phyloP scores from a whole-genome alignment of 768 basidiomycete genomes.

The Dacryopinax primogenitus region DNA sequence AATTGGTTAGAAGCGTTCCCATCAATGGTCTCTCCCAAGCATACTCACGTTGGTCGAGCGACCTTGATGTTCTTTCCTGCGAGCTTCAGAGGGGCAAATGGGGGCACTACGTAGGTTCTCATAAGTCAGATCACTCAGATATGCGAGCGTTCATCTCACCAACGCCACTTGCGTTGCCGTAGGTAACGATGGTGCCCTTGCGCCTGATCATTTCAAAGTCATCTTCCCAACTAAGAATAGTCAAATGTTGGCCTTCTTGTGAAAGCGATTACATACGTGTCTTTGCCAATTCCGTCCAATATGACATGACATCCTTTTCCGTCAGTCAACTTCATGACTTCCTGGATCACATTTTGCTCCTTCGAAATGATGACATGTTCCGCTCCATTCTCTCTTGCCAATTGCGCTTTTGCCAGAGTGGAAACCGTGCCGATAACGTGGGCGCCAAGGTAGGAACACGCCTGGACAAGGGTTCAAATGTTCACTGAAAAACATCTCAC shows the following conservation, averaged over 20 bases:
- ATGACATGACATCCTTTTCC: slow-evolving; percentile 74
- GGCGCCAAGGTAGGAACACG: slow-evolving; percentile 61
- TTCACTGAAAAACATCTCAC: background rate
- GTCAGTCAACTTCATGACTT: slow-evolving; percentile 60
- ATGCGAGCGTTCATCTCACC: slow-evolving; percentile 13
- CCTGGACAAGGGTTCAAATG: slow-evolving; percentile 45
- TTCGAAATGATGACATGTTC: slow-evolving; percentile 67
- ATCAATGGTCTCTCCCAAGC: background rate
- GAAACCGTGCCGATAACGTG: slow-evolving; percentile 91
- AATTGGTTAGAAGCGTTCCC: background rate
- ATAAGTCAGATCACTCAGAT: no score
- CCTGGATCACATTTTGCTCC: slow-evolving; percentile 56
- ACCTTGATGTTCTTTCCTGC: slow-evolving; percentile 71
- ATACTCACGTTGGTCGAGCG: slow-evolving; percentile 55
- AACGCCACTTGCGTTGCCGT: slow-evolving; percentile 81
- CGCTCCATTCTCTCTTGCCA: slow-evolving; percentile 69
- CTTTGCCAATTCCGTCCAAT: slow-evolving; percentile 94
- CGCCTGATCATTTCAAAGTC: slow-evolving; percentile 70
- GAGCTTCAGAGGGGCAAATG: slow-evolving; percentile 62
- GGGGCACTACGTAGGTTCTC: slow-evolving; percentile 50
- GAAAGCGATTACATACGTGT: slow-evolving; percentile 49
- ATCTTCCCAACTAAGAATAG: slow-evolving; percentile 46
- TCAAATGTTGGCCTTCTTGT: slow-evolving; percentile 12
- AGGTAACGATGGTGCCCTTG: slow-evolving; percentile 79
- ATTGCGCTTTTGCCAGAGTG: slow-evolving; percentile 62